Evolutionary conservation across 2,329 filamentous ascomycete genomes (phyloP).

Genomic region (Thelonectria rubi): DNA sequence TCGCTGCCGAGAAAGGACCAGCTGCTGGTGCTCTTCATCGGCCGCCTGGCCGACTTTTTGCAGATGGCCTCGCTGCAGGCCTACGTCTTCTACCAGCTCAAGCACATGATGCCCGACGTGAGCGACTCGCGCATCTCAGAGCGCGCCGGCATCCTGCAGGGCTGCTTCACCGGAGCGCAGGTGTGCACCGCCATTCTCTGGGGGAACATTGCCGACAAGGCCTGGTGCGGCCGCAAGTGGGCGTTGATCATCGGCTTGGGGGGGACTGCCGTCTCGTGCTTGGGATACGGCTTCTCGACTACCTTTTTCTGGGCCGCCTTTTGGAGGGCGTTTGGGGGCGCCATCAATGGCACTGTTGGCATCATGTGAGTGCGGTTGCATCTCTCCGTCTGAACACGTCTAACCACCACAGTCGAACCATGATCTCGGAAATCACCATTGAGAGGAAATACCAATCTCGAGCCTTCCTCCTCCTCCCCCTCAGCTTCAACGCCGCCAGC

Average conservation of each 20-base stretch:
- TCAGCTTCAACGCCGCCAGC: conserved; percentile 59
- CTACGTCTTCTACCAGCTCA: conserved; percentile 81
- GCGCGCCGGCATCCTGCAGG: conserved; percentile 75
- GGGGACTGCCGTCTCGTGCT: conserved; percentile 71
- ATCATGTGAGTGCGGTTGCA: conserved; percentile 52
- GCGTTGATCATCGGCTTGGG: conserved; percentile 76
- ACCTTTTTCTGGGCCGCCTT: conserved; percentile 71
- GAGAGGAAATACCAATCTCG: conserved; percentile 59
- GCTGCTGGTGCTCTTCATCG: conserved; percentile 73
- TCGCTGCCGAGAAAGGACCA: conserved; percentile 77
- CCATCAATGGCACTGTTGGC: conserved; percentile 59
- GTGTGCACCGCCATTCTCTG: conserved; percentile 78
- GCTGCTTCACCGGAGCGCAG: conserved; percentile 77
- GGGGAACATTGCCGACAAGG: conserved; percentile 71
- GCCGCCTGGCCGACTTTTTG: conserved; percentile 76
- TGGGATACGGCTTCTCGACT: conserved; percentile 77
- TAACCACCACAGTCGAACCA: conserved; percentile 49
- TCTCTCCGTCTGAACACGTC: neutral
- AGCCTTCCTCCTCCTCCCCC: conserved; percentile 57
- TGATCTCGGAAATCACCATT: conserved; percentile 59
- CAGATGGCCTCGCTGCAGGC: conserved; percentile 74
- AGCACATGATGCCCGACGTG: conserved; percentile 67
- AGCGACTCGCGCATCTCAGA: conserved; percentile 66
- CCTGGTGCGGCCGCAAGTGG: conserved; percentile 70
- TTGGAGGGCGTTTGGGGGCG: conserved; percentile 73